A percentile compares a stretch with the other conserved stretches of the same genome.
phyloP scores from a whole-genome alignment of 2,329 filamentous ascomycete genomes.

The Teratosphaeria zuluensis region DNA sequence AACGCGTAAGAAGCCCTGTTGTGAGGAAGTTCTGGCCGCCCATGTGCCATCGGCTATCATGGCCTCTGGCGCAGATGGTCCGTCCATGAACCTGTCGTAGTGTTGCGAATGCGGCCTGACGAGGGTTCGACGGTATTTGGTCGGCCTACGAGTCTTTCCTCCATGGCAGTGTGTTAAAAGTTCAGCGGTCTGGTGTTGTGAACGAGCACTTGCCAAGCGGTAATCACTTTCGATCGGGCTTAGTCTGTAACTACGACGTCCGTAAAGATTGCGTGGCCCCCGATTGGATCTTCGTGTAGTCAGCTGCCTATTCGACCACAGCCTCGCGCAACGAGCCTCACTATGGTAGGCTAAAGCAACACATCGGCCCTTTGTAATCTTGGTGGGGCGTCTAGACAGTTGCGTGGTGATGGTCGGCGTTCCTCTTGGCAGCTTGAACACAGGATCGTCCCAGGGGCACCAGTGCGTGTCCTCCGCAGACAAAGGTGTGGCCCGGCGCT shows the following conservation, averaged over 20 bases:
- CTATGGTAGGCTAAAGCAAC: not conserved
- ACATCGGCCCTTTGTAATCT: not conserved
- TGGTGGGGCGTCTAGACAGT: not conserved
- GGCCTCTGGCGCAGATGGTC: too few species aligned
- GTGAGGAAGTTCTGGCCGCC: too few species aligned
- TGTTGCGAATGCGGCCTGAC: too few species aligned
- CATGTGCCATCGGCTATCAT: too few species aligned
- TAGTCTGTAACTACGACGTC: not conserved
- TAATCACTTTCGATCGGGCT: not conserved
- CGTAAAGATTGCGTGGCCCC: not conserved
- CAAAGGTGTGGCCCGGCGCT: not conserved
- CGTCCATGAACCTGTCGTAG: too few species aligned
- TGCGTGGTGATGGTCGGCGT: not conserved
- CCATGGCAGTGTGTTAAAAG: too few species aligned
- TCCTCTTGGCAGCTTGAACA: too few species aligned
- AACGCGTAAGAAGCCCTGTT: too few species aligned
- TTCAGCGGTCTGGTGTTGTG: too few species aligned
- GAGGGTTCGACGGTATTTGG: too few species aligned
- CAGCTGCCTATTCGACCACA: not conserved
- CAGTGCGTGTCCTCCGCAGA: not conserved
- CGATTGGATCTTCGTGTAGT: not conserved
- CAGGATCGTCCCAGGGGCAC: not conserved
- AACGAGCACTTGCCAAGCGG: too few species aligned
- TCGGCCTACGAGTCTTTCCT: too few species aligned
- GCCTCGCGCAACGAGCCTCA: not conserved